phyloP scores from a whole-genome alignment of 1,284 basidiomycete genomes.

The Ceratobasidium sp. region DNA sequence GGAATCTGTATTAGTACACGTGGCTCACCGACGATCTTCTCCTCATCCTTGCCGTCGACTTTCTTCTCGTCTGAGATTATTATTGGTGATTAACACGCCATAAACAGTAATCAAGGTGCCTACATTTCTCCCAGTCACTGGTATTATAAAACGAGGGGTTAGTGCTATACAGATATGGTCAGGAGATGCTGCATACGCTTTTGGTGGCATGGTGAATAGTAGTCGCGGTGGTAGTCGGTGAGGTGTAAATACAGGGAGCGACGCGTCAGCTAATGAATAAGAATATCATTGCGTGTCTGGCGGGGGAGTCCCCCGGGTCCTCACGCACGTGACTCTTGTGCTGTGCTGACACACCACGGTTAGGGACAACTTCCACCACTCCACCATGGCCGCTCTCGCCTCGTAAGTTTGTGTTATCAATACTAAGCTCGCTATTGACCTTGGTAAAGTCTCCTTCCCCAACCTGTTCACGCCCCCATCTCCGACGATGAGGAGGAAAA shows the following conservation, averaged over 20 bases:
- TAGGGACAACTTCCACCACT: conserved; percentile 22
- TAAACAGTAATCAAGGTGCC: conserved; percentile 46
- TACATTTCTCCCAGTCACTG: conserved; percentile 98
- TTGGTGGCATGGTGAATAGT: conserved; percentile 72
- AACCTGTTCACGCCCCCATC: conserved; percentile 64
- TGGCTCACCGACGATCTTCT: conserved; percentile 85
- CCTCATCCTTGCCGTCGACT: conserved; percentile 80
- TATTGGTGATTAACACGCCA: background rate
- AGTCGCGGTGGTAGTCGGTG: conserved; percentile 40
- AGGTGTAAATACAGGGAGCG: conserved; percentile 37
- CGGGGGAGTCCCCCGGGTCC: conserved; percentile 43
- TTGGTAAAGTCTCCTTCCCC: conserved; percentile 63
- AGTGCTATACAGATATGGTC: conserved; percentile 35
- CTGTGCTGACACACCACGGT: conserved; percentile 32
- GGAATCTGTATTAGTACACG: background rate
- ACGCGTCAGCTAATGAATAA: conserved; percentile 37
- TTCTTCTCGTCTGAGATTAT: conserved; percentile 77
- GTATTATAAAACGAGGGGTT: background rate
- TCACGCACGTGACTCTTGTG: conserved; percentile 47
- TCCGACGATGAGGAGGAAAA: conserved; percentile 66
- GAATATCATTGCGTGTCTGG: no score
- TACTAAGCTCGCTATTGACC: background rate
- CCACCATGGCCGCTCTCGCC: conserved; percentile 65
- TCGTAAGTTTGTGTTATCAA: conserved; percentile 54
- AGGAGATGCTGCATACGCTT: conserved; percentile 58